Percentiles rank a stretch among this genome's conserved stretches.
Conservation (phyloP, 768 basidiomycete genomes). For the Leccinum truebloodii region DNA sequence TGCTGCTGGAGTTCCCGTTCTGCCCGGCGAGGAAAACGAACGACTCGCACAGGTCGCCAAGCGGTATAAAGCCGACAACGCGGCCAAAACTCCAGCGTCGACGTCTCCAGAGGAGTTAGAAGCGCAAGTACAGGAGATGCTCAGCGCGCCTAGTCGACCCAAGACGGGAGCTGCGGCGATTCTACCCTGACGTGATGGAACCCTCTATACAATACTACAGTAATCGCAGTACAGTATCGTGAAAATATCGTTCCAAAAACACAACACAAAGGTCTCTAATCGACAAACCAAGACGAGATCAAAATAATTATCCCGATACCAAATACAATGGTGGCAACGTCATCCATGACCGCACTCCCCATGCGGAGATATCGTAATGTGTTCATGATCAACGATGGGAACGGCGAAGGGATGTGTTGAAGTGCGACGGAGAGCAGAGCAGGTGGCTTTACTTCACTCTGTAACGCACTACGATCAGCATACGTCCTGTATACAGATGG, state of each 20-base stretch:
- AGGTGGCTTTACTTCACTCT: conserved; percentile 64
- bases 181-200: conserved; percentile 24
- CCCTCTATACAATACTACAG: background rate
- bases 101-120: conserved; percentile 22
- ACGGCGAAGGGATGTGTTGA: conserved; percentile 63
- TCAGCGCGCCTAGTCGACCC: conserved; percentile 26
- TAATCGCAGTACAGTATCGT: conserved; percentile 8
- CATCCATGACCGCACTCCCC: conserved; percentile 66
- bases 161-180: conserved; percentile 44
- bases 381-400: conserved; percentile 63
- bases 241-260: conserved; percentile 4
- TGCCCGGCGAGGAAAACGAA: conserved; percentile 45
- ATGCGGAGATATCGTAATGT: conserved; percentile 69
- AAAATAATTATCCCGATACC: conserved; percentile 67
- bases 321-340: conserved; percentile 68
- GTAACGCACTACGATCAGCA: conserved; percentile 7
- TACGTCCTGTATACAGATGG: background rate
- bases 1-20: conserved; percentile 48
- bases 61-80: conserved; percentile 6
- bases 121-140: conserved; percentile 34
- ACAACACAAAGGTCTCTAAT: conserved; percentile 9
- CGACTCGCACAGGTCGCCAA: conserved; percentile 19
- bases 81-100: conserved; percentile 4
- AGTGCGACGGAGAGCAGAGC: conserved; percentile 58
- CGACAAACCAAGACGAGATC: conserved; percentile 48